phyloP scores from a whole-genome alignment of 306 rosid species.

The Pyrus betulifolia region DNA sequence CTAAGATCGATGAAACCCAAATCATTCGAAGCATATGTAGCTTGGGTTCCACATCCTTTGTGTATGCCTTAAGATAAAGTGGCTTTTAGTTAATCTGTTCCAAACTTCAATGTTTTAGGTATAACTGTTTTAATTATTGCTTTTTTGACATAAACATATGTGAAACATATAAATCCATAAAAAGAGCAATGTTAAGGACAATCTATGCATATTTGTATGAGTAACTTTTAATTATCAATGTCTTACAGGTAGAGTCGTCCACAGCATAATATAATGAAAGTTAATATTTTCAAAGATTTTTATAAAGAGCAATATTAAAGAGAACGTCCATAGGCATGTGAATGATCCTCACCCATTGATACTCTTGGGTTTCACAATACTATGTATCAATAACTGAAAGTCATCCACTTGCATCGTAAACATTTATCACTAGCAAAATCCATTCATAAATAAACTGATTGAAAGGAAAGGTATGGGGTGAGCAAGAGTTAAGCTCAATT shows the following conservation, averaged over 20 bases:
- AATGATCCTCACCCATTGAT: not conserved
- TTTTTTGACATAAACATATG: not conserved
- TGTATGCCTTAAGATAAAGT: slow-evolving; percentile 14
- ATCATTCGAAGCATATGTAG: slow-evolving; percentile 23
- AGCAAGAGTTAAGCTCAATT: too few relatives aligned
- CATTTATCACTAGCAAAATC: not conserved
- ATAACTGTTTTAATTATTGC: slow-evolving; percentile 15
- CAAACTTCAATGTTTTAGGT: slow-evolving; percentile 4
- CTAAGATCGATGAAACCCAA: slow-evolving; percentile 14
- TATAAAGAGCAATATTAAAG: too few relatives aligned
- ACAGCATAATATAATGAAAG: too few relatives aligned
- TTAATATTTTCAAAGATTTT: too few relatives aligned
- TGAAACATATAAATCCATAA: not conserved
- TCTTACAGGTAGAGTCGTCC: too few relatives aligned
- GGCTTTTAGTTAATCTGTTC: slow-evolving; percentile 10
- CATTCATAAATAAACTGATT: not conserved
- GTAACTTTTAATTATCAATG: not conserved
- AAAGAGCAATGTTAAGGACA: too few relatives aligned
- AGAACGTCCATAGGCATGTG: not conserved
- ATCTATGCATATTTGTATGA: too few relatives aligned
- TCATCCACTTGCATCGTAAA: not conserved
- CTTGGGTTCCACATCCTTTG: slow-evolving; percentile 21
- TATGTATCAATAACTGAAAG: not conserved
- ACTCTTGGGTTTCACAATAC: too few relatives aligned
- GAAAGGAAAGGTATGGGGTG: not conserved